Base-by-base conservation (phyloP, 805 yeast species). In the Candida insectalens region DNA sequence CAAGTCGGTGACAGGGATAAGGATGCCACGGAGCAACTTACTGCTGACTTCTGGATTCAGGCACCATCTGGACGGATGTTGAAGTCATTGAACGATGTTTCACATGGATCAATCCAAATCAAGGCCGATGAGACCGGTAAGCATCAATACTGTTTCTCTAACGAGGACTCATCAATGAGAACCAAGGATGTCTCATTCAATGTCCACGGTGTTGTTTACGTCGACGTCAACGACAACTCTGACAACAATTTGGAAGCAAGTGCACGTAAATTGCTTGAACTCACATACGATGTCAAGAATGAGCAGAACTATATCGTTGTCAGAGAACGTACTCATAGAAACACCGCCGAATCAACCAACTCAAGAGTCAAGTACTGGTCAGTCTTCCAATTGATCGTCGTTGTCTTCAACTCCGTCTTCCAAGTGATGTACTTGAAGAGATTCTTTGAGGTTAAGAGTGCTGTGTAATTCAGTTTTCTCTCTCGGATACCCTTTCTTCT, bases 331-430 rank as follows among this genome's bases (percentile, higher is more conserved):
- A 83, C 94, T 12, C 98, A 89, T 60, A 82, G 98, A 73, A 92
- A 89, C 63, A 89, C 98, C 7, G 97, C 98, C 5, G 98, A 89
- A 63, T 83, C 95, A 17, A 89, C 98, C 30, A 89, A 89, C 60
- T 80, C 92, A 36, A 77, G 98, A 51, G 97, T 89, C 44, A 89
- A 89, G 61, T 92, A 94, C 84, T 89, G 98, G 98, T 83, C 95
- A 19, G 69, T 84, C 21, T 81, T 88, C 69, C 98, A 89, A 65
- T 66, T 92, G 43, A 49, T 77, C 34, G 88, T 92, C 36, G 96
- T 89, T 30, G 81, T 80, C 13, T 72, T 70, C 41, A 92, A 87
- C 65, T 83, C 95, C 19, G 47, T 88, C 36, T 92, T 92, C 74
- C 98, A 89, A 63, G 87, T 89, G 42, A 82, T 83, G 62, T 89